Conservation (phyloP, 2,329 filamentous ascomycete species). For the Dothideomycetes sp. region DNA sequence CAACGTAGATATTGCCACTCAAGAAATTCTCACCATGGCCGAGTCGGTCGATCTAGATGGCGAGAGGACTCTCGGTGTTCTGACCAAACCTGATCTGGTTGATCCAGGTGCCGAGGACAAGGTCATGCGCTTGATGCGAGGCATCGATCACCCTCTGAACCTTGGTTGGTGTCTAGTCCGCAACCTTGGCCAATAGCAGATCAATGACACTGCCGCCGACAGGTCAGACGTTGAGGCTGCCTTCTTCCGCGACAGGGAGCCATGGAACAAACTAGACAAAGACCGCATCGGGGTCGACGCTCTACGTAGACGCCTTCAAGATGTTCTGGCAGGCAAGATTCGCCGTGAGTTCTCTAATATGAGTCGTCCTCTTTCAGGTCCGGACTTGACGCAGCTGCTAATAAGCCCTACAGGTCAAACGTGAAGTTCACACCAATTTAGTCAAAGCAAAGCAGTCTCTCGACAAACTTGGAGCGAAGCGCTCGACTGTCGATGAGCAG, state of each 20-base stretch:
- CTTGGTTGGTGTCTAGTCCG: constrained; percentile 28
- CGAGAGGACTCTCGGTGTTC: constrained; percentile 27
- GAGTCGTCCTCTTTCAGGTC: constrained; percentile 10
- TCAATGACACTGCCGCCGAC: constrained; percentile 13
- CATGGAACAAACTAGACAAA: constrained; percentile 30
- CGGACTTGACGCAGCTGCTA: neutral
- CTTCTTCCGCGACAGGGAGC: constrained; percentile 27
- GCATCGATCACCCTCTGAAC: constrained; percentile 20
- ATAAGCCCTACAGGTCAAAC: constrained; percentile 23
- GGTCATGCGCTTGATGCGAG: constrained; percentile 21
- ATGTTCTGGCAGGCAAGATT: constrained; percentile 34
- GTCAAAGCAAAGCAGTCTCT: constrained; percentile 27
- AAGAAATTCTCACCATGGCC: constrained; percentile 38
- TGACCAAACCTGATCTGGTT: constrained; percentile 31
- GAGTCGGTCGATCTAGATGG: constrained; percentile 26
- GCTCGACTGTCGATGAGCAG: constrained; percentile 41
- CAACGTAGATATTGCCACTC: constrained; percentile 37
- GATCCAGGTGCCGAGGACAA: constrained; percentile 20
- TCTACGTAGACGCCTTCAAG: constrained; percentile 32
- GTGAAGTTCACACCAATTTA: constrained; percentile 28
- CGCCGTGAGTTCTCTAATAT: constrained; percentile 40
- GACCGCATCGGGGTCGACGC: constrained; percentile 35
- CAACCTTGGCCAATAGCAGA: constrained; percentile 25
- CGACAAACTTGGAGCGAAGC: constrained; percentile 40
- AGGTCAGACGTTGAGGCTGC: constrained; percentile 22